A percentile compares a stretch with the other conserved stretches of the same genome.
Conservation (phyloP, 1,284 basidiomycete species). For the Tremellales sp. region DNA sequence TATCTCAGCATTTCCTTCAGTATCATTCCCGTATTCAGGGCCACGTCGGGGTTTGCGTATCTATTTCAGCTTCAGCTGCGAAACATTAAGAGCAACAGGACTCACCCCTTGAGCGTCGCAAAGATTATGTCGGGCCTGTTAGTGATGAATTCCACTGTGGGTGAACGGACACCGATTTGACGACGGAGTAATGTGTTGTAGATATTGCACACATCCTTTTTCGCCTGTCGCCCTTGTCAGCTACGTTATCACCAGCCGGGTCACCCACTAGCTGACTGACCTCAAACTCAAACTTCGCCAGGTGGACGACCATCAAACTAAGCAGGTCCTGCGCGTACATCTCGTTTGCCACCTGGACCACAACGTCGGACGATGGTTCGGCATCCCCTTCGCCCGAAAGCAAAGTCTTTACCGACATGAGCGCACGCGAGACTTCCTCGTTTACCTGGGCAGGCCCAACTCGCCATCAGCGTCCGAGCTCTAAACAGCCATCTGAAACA, state of each 20-base stretch:
- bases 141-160: conserved; percentile 90
- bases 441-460: conserved; percentile 16
- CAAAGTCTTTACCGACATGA: conserved; percentile 28
- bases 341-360: conserved; percentile 92
- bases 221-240: conserved; percentile 44
- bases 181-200: conserved; percentile 93
- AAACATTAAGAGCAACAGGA: not conserved
- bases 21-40: conserved; percentile 97
- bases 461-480: not conserved
- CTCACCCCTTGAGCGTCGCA: conserved; percentile 60
- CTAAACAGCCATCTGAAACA: not conserved
- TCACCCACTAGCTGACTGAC: conserved; percentile 52
- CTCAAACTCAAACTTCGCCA: conserved; percentile 91
- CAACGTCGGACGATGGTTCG: conserved; percentile 64
- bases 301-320: conserved; percentile 72
- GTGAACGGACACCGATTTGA: conserved; percentile 87
- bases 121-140: conserved; percentile 85
- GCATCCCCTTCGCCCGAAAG: conserved; percentile 36
- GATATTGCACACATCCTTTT: conserved; percentile 93
- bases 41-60: conserved; percentile 91
- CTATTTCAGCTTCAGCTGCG: conserved; percentile 32
- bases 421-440: conserved; percentile 38
- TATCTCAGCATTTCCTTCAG: conserved; percentile 94
- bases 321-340: conserved; percentile 89
- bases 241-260: not conserved